phyloP scores from a whole-genome alignment of 257 asterid genomes.

The Avicennia marina region DNA sequence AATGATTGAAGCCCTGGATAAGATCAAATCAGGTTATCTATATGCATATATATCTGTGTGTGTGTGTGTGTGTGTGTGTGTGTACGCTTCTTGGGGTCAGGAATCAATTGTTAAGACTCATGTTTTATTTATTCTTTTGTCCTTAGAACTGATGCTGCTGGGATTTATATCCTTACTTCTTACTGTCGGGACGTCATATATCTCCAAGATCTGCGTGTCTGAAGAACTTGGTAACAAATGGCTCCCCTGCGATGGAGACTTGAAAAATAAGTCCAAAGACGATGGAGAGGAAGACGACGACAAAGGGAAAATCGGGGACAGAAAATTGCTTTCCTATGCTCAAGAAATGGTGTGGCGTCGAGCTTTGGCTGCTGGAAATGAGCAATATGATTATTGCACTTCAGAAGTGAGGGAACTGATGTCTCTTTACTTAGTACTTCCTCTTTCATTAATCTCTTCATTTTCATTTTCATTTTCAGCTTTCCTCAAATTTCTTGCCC shows the following conservation, averaged over 20 bases:
- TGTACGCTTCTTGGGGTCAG: too few species aligned
- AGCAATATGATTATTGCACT: constrained; percentile 25
- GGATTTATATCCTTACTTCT: constrained; percentile 68
- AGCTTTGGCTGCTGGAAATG: constrained; percentile 29
- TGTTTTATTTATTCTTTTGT: background rate
- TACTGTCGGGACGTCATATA: constrained; percentile 42
- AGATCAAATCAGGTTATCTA: constrained; percentile 56
- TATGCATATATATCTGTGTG: background rate
- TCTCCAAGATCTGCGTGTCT: constrained; percentile 52
- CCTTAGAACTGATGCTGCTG: constrained; percentile 53
- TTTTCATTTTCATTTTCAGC: background rate
- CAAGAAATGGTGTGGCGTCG: constrained; percentile 36
- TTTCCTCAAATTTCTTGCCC: too few species aligned
- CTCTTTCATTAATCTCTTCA: background rate
- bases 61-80: too few species aligned
- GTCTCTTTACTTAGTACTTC: background rate
- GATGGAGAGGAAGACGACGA: constrained; percentile 1
- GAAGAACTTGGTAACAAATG: constrained; percentile 36
- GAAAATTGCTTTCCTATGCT: constrained; percentile 30
- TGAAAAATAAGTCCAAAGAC: background rate
- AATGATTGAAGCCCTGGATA: constrained; percentile 65
- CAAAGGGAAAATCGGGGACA: constrained; percentile 13
- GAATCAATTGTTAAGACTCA: background rate
- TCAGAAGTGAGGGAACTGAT: constrained; percentile 4
- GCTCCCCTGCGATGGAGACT: constrained; percentile 59